phyloP scores from a whole-genome alignment of 2,329 filamentous ascomycete species.

The Furcasterigmium furcatum region DNA sequence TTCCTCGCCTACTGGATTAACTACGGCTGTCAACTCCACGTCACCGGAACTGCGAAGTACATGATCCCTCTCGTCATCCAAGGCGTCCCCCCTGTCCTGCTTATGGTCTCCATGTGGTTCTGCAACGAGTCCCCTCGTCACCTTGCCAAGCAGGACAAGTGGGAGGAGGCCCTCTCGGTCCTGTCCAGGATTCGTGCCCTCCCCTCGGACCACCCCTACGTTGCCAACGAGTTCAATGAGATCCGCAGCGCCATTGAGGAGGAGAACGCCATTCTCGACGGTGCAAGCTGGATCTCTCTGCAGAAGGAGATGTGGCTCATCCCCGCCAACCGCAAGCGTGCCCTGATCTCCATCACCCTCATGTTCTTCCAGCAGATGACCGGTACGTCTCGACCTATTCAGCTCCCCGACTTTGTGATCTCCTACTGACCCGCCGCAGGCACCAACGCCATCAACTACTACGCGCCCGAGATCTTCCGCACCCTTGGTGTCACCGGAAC shows the following conservation, averaged over 20 bases:
- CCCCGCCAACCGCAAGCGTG: conserved; percentile 9
- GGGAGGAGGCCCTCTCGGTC: conserved; percentile 7
- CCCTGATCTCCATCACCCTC: conserved; percentile 6
- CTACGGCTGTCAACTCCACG: conserved; percentile 1
- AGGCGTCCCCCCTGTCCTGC: neutral
- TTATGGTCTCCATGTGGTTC: conserved; percentile 1
- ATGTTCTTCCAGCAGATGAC: conserved; percentile 13
- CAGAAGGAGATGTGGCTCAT: conserved; percentile 9
- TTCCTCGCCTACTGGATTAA: conserved; percentile 4
- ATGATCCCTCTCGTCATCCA: conserved; percentile 1
- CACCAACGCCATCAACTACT: conserved; percentile 47
- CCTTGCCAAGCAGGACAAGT: conserved; percentile 3
- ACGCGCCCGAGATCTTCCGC: conserved; percentile 55
- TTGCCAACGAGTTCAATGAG: conserved; percentile 16
- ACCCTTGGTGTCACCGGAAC: conserved; percentile 43
- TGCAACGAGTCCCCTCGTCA: conserved; percentile 3
- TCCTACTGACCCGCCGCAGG: neutral
- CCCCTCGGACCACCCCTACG: conserved; percentile 14
- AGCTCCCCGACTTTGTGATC: neutral
- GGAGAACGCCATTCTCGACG: conserved; percentile 15
- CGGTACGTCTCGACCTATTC: neutral
- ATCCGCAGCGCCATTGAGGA: conserved; percentile 14
- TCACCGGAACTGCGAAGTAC: neutral
- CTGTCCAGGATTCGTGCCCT: conserved; percentile 14
- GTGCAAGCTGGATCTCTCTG: conserved; percentile 10